Evolutionary conservation across 164 flowering plant genomes (phyloP).

Genomic region (Houttuynia cordata): DNA sequence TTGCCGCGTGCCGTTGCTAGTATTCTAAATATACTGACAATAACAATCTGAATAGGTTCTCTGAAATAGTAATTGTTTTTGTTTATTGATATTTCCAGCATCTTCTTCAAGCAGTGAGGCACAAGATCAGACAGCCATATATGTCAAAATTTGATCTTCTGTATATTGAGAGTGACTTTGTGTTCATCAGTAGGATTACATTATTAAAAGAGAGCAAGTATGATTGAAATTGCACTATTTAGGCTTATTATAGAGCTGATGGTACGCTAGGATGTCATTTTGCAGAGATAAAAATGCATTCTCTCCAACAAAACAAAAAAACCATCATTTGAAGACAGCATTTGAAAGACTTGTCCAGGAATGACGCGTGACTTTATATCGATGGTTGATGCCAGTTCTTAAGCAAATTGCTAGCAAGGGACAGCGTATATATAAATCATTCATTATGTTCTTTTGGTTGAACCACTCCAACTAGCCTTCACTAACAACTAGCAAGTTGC

Average conservation of each 20-base stretch:
- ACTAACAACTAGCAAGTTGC: no score
- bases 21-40: no score
- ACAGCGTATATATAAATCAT: no score
- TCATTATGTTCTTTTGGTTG: no score
- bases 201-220: neutral
- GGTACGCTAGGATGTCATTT: neutral
- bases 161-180: slow-evolving; percentile 17
- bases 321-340: neutral
- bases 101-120: no score
- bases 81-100: no score
- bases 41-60: no score
- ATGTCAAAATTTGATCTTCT: slow-evolving; percentile 1
- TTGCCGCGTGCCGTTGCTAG: neutral
- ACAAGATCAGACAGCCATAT: no score
- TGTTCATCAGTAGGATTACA: slow-evolving; percentile 17
- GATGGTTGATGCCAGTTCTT: neutral
- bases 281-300: neutral
- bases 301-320: neutral
- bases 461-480: no score
- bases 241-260: neutral
- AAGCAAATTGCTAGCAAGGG: no score
- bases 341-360: neutral
- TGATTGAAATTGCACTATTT: neutral
- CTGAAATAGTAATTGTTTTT: no score
- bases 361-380: neutral